Percentiles rank a stretch among this genome's conserved stretches.
These are phyloP conservation scores for Penicillium sp. DNA, from an alignment of 2,329 filamentous ascomycete genomes.

Conservation along the genomic window DNA sequence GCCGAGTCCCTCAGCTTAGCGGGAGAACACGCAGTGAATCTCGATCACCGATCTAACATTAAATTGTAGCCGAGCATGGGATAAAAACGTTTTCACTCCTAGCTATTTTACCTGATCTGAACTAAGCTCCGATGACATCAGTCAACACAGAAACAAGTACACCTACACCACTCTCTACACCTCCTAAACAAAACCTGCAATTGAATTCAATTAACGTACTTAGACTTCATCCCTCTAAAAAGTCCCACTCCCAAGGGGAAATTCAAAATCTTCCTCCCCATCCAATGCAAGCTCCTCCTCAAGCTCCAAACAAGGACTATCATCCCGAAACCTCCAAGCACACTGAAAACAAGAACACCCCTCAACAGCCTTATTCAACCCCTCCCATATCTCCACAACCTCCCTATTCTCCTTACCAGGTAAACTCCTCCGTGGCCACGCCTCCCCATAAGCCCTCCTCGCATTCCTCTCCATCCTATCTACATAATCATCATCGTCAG, in stretches of 20 bases:
- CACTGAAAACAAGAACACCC: background rate
- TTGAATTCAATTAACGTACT: background rate
- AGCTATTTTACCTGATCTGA: background rate
- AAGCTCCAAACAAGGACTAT: background rate
- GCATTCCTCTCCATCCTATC: no score
- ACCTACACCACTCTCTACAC: conserved; percentile 29
- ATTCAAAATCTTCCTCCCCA: background rate
- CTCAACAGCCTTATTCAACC: no score
- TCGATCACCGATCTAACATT: background rate
- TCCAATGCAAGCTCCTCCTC: background rate
- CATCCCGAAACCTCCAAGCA: background rate
- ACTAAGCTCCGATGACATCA: conserved; percentile 16
- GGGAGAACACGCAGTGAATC: background rate
- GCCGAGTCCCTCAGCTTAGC: background rate
- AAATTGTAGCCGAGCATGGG: background rate
- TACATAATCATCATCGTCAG: no score
- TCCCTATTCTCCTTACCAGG: no score
- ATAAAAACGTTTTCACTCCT: background rate
- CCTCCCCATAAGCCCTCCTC: no score
- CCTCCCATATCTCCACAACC: no score
- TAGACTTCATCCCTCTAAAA: background rate
- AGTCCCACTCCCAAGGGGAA: background rate
- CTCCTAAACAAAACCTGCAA: background rate
- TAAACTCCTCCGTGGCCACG: no score
- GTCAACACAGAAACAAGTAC: conserved; percentile 33